Base-by-base conservation (phyloP, 768 basidiomycete species). In the Ramaria rubella region DNA sequence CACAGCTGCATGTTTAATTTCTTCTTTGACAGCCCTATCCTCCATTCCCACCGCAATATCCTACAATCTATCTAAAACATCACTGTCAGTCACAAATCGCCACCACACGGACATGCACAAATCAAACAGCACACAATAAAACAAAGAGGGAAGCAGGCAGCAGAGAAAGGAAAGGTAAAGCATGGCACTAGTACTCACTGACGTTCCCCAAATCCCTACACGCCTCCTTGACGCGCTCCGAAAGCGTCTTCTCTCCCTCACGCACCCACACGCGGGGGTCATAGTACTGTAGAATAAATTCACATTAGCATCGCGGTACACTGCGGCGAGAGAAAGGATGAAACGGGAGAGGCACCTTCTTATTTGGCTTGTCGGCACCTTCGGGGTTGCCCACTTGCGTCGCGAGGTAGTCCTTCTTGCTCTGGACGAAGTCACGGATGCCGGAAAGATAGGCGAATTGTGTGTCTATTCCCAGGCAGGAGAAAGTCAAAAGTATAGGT, bases 191-290 rank as follows among this genome's bases (percentile, higher is more conserved):
- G 27, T 60, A 75, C 78, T 65, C 59, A 81, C 81, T 63, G 57
- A 75, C 71, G 69, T 83, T 91, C 62, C 87, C 90, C 59, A 99
- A 81, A 73, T 99, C 95, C 42, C 71, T 63, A 74, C 92, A 94
- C n/a, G 95, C 94, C 71, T 89, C 86, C 75, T 93, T 90, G 75
- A 96, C 91, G 67, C 95, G 91, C 60, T 71, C 80, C 48, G 70
- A 46, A 62, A 98, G 81, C 19, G 93, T 95, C 83, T 94, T 94
- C 78, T 98, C 94, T 62, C 94, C 94, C 75, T 96, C 93, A 66
- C 95, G 90, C 50, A 99, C 93, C 95, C 95, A 99, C 58, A 94
- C 86, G 77, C 95, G 90, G 49, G 94, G 94, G 72, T 95, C 93
- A 74, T 95, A 95, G 78, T 72, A 87, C 87, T 88, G 60, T 14